Evolutionary conservation across 306 rosid genomes (phyloP), one percentile per base, ranked within the genome.

Genomic region (cucumber (Cucumis sativus)): DNA sequence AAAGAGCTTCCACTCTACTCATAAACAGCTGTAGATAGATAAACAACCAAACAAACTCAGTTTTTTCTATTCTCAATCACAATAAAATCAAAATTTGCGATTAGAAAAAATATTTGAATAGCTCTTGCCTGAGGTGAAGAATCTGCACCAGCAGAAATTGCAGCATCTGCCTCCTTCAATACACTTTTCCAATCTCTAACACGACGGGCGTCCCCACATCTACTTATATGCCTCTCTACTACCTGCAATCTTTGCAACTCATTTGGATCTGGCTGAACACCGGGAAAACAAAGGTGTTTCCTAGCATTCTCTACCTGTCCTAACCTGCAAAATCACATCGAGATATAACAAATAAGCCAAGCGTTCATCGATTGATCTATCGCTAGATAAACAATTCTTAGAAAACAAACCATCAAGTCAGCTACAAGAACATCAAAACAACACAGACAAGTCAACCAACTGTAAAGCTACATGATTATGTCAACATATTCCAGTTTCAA

Each of bases 1-100:
- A 84, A 78, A 86, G 85, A 20, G 98, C 97, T 87, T 95, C 97
- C 66, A 87, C 97, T 90, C 96, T 95, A 92, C 98, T 89, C 90
- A 89, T 85, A 83, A 86, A 87, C 90, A 92, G 93, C 98, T 95
- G 98, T 87, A 88, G 85, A 89, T 88, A 82, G 89, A 88, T 85
- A 88, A 90, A 85, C 83, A 88, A 88, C 87, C 86, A 88, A 88
- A 90, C 85, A 78, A 74, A 85, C 85, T 88, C 87, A 89, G 88
- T 82, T 78, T 56, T 84, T 85, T 56, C 59, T 62, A 30, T 60
- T 63, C 28, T 49, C 10, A 77, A 74, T 47, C 17, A 60, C 8
- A 18, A 52, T 13, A 66, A 63, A 76, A 74, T 45, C 33, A 10
- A n/a, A 59, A 23, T 15, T 4, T 71, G 58, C 6, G 1, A 71